Evolutionary conservation across 1,139 yeast genomes (phyloP), one percentile per base, ranked within the genome.

Genomic region (Debaryomyces robertsiae): DNA sequence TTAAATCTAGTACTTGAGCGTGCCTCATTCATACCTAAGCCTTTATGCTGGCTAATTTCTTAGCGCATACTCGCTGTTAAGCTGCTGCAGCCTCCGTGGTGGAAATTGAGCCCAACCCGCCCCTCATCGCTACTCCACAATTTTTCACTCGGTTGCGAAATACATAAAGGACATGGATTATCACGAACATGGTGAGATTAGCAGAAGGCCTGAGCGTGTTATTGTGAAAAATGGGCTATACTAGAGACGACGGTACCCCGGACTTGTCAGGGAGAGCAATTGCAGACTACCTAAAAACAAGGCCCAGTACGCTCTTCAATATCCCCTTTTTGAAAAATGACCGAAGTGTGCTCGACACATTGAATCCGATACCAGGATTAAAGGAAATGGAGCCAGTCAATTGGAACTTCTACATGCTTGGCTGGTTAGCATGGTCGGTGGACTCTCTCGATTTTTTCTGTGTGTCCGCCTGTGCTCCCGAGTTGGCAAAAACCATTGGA

Each of bases 391-490:
- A 54, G 4, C 46, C 52, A 45, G 42, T 55, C 55, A 52, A 61
- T 40, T 68, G 90, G 88, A 67, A 77, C 40, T 79, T 82, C 58
- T 82, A 84, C 54, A 45, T 69, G 22, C 69, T 82, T 34, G 90
- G 89, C 3, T 81, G 82, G 52, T 56, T 72, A 46, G 88, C 85
- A 23, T 86, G 94, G 94, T 74, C 89, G 3, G 75, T 87, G 76
- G 94, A 85, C 58, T 85, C 94, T 2, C 73, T 84, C 60, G 94
- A 85, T 61, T 86, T 82, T 61, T 86, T 85, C 59, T 72, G 84
- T 23, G 84, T 84, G 9, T 78, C 87, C 5, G 69, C 83, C 32
- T 76, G 82, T 46, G 82, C 82, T 14, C 49, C 79, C 1, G 65
- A 61, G 7, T 71, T 85, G 40, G 88, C 93, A 4, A 50, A 57